phyloP scores from a whole-genome alignment of 2,329 filamentous ascomycete genomes.

The Pseudogymnoascus sp. region DNA sequence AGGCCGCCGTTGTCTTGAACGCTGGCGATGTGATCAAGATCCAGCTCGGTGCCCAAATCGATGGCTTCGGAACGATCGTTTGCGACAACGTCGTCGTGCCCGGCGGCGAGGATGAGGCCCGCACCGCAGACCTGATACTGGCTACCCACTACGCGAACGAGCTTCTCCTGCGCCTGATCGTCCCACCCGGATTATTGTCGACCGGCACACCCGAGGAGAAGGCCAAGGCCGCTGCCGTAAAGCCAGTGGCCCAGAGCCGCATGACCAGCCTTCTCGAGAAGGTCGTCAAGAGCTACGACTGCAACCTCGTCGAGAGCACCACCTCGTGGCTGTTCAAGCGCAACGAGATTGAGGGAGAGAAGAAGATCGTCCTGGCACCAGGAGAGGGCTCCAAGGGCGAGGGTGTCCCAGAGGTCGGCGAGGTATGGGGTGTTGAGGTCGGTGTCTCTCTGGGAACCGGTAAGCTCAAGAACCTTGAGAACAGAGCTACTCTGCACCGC shows the following conservation, averaged over 20 bases:
- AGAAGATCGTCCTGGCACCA: conserved; percentile 89
- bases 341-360: conserved; percentile 86
- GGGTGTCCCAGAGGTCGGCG: conserved; percentile 75
- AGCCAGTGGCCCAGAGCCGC: conserved; percentile 74
- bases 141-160: conserved; percentile 96
- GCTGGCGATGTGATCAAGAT: conserved; percentile 88
- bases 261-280: conserved; percentile 87
- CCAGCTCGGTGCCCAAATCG: conserved; percentile 97
- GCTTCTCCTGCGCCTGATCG: conserved; percentile 79
- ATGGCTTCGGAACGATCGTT: conserved; percentile 92
- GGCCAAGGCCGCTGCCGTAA: conserved; percentile 76
- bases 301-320: conserved; percentile 92
- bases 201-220: conserved; percentile 88
- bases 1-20: conserved; percentile 73
- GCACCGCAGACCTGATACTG: conserved; percentile 76
- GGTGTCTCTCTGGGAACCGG: conserved; percentile 83
- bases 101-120: conserved; percentile 60
- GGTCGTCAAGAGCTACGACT: conserved; percentile 82
- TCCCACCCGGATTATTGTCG: conserved; percentile 80
- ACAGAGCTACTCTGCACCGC: conserved; percentile 85
- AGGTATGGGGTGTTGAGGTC: conserved; percentile 97
- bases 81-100: conserved; percentile 82
- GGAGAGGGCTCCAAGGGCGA: conserved; percentile 86
- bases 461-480: conserved; percentile 87
- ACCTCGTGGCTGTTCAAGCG: conserved; percentile 94